These are phyloP conservation scores for Peronosclerospora sorghi DNA, from an alignment of 352 stramenopile genomes.

Conservation along the genomic window DNA sequence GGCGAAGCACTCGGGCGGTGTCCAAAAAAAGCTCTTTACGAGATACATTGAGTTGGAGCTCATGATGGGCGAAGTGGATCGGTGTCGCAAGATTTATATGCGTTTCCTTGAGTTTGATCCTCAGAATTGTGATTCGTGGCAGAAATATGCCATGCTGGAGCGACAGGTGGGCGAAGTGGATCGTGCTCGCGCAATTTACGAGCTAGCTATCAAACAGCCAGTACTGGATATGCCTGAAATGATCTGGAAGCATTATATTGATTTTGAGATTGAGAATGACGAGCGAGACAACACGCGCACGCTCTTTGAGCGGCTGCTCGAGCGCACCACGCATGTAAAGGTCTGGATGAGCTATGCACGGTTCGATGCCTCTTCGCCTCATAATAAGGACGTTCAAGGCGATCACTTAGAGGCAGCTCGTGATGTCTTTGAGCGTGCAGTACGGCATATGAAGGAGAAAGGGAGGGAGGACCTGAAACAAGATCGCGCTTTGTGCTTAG, in stretches of 20 bases:
- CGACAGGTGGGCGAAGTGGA: constrained; percentile 91
- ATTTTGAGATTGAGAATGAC: constrained; percentile 93
- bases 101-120: constrained; percentile 75
- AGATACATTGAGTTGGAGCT: constrained; percentile 94
- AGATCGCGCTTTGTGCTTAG: constrained; percentile 93
- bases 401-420: constrained; percentile 61
- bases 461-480: constrained; percentile 78
- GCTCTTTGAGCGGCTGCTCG: constrained; percentile 93
- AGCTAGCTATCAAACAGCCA: constrained; percentile 91
- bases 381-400: constrained; percentile 14
- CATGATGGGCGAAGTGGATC: constrained; percentile 96
- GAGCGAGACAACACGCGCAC: constrained; percentile 79
- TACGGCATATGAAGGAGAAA: constrained; percentile 87
- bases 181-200: constrained; percentile 90
- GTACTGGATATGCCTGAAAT: constrained; percentile 97
- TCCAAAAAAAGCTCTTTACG: constrained; percentile 88
- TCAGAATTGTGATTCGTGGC: constrained; percentile 91
- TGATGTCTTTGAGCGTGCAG: constrained; percentile 85
- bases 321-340: constrained; percentile 96
- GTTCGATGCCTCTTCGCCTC: constrained; percentile 53
- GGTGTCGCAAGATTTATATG: constrained; percentile 86
- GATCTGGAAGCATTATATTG: constrained; percentile 98
- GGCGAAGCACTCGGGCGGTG: too few relatives aligned
- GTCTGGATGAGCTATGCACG: constrained; percentile 89
- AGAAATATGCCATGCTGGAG: constrained; percentile 94